Conservation (phyloP, 176 grass and related monocot species). For the Eleusine indica region DNA sequence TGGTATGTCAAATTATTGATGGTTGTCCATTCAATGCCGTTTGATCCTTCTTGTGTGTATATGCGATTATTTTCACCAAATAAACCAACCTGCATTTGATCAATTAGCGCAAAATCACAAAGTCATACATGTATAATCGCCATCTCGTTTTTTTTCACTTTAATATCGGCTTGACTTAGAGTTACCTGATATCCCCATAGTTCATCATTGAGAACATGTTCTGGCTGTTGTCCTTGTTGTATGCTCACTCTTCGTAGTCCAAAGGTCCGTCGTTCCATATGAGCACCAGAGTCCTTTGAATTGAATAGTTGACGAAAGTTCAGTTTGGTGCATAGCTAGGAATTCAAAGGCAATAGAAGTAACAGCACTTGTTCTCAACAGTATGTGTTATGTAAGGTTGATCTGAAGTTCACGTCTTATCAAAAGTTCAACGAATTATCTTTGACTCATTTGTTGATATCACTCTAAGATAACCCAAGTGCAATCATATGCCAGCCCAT, state of each 20-base stretch:
- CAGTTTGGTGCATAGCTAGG: conserved; percentile 1
- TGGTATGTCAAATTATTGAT: conserved; percentile 47
- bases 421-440: neutral
- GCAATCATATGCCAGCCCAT: neutral
- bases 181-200: conserved; percentile 80
- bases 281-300: conserved; percentile 66
- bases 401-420: neutral
- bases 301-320: conserved; percentile 28
- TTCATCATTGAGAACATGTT: conserved; percentile 52
- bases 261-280: conserved; percentile 72
- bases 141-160: neutral
- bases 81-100: conserved; percentile 71
- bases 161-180: conserved; percentile 17
- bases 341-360: neutral
- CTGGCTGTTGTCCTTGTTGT: conserved; percentile 35
- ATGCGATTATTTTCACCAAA: conserved; percentile 58
- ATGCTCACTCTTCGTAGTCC: conserved; percentile 64
- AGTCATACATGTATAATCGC: neutral
- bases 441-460: neutral
- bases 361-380: neutral
- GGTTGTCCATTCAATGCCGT: conserved; percentile 49
- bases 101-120: conserved; percentile 12
- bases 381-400: neutral
- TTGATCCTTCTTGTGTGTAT: conserved; percentile 54
- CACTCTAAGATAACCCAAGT: neutral